Percentiles rank a stretch among this genome's conserved stretches.
phyloP scores from a whole-genome alignment of 768 basidiomycete species.

The Boletus eberwhitei region DNA sequence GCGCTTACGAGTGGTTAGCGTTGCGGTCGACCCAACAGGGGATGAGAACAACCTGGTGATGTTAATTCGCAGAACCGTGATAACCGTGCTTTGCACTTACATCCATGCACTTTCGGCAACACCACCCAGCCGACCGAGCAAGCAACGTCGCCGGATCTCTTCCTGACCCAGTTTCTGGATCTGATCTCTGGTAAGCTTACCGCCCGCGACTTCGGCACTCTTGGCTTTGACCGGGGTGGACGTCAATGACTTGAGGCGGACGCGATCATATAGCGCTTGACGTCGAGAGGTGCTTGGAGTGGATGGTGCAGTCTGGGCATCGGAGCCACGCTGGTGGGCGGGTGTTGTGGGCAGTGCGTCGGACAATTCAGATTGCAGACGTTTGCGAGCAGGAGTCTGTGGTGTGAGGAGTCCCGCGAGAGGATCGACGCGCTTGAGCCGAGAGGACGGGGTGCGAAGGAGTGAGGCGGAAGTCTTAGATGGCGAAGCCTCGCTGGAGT shows the following conservation, averaged over 20 bases:
- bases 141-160: conserved; percentile 69
- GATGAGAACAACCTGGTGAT: conserved; percentile 62
- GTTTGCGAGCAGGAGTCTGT: conserved; percentile 40
- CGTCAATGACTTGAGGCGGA: conserved; percentile 69
- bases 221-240: conserved; percentile 60
- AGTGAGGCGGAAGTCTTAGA: conserved; percentile 49
- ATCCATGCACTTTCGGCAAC: conserved; percentile 91
- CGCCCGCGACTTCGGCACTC: conserved; percentile 38
- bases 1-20: conserved; percentile 62
- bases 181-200: conserved; percentile 60
- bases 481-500: conserved; percentile 38
- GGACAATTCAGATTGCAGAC: conserved; percentile 39
- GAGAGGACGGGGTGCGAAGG: conserved; percentile 63
- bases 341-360: conserved; percentile 61
- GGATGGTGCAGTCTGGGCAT: conserved; percentile 54
- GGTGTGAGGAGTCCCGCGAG: conserved; percentile 38
- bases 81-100: conserved; percentile 37
- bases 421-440: conserved; percentile 34
- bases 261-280: conserved; percentile 76
- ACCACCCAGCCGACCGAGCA: conserved; percentile 72
- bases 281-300: conserved; percentile 76
- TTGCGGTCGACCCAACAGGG: conserved; percentile 48
- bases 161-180: conserved; percentile 72
- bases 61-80: background rate
- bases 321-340: conserved; percentile 54